Percentiles rank a stretch among this genome's conserved stretches.
Conservation (phyloP, 2,329 filamentous ascomycete species). For the Aureobasidium lini region DNA sequence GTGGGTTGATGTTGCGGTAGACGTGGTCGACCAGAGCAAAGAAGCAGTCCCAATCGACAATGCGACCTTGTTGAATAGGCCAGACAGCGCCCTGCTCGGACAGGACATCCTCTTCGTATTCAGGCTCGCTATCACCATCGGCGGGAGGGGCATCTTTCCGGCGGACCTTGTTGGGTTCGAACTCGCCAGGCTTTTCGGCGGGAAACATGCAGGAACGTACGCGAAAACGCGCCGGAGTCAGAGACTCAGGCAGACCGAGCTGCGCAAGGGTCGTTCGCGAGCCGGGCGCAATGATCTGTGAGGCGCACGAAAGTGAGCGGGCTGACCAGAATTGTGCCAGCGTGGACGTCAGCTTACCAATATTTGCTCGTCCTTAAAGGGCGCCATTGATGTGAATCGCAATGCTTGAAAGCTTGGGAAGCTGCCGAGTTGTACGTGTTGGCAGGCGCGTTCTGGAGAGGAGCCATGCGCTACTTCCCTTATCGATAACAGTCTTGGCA, state of each 20-base stretch:
- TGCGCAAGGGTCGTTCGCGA: conserved; percentile 87
- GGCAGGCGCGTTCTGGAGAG: not conserved
- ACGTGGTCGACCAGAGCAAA: conserved; percentile 89
- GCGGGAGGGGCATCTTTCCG: conserved; percentile 30
- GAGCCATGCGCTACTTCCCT: not conserved
- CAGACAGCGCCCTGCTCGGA: conserved; percentile 85
- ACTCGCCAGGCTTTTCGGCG: conserved; percentile 66
- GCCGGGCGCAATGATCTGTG: conserved; percentile 65
- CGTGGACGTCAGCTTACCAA: conserved; percentile 25
- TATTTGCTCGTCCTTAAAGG: conserved; percentile 40
- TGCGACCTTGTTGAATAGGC: conserved; percentile 72
- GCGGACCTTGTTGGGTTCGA: conserved; percentile 74
- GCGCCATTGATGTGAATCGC: conserved; percentile 28
- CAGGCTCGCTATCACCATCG: conserved; percentile 49
- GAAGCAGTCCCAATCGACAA: conserved; percentile 87
- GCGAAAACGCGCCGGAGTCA: conserved; percentile 81
- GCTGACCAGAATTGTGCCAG: too few relatives aligned
- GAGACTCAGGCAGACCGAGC: conserved; percentile 79
- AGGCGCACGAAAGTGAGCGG: not conserved
- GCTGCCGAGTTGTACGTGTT: conserved; percentile 9
- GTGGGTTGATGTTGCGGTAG: conserved; percentile 79
- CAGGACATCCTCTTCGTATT: conserved; percentile 83
- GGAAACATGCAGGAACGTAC: conserved; percentile 91
- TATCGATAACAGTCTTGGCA: not conserved
- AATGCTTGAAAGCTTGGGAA: not conserved